These are phyloP conservation scores for Suzukiozyma palmioleophila DNA, from an alignment of 1,139 yeast species.

Conservation along the genomic window DNA sequence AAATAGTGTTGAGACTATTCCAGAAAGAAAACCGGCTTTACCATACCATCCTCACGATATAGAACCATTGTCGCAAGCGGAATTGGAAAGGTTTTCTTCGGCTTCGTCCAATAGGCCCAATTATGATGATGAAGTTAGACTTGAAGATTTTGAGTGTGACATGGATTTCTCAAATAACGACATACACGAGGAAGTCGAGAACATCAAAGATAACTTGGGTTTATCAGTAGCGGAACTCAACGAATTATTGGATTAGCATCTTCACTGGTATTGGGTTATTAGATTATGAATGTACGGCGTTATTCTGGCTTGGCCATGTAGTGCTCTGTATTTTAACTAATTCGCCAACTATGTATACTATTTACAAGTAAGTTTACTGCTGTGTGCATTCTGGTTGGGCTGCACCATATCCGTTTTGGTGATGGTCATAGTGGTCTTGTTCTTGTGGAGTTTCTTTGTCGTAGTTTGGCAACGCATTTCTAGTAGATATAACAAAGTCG, in stretches of 20 bases:
- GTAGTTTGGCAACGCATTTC: constrained; percentile 33
- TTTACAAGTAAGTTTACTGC: constrained; percentile 20
- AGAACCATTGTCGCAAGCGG: constrained; percentile 18
- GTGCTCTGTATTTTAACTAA: not conserved
- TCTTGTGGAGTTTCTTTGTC: constrained; percentile 12
- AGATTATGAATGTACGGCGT: constrained; percentile 12
- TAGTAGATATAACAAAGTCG: constrained; percentile 33
- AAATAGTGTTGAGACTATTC: constrained; percentile 35
- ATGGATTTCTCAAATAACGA: constrained; percentile 7
- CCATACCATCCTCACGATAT: constrained; percentile 31
- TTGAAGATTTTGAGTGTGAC: constrained; percentile 13
- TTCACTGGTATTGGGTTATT: not conserved
- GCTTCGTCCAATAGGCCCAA: constrained; percentile 1
- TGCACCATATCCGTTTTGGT: constrained; percentile 8
- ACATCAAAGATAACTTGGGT: constrained; percentile 21
- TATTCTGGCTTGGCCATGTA: constrained; percentile 6
- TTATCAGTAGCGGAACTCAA: constrained; percentile 31
- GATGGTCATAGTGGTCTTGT: constrained; percentile 11
- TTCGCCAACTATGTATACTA: not conserved
- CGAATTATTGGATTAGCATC: constrained; percentile 30
- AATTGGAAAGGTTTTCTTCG: constrained; percentile 20
- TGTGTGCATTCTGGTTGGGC: constrained; percentile 39
- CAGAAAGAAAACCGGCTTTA: constrained; percentile 22
- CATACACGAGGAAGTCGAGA: constrained; percentile 7
- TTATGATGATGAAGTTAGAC: constrained; percentile 10